Conservation (phyloP, 139 green algal genomes). For the Tetraselmis chui region DNA sequence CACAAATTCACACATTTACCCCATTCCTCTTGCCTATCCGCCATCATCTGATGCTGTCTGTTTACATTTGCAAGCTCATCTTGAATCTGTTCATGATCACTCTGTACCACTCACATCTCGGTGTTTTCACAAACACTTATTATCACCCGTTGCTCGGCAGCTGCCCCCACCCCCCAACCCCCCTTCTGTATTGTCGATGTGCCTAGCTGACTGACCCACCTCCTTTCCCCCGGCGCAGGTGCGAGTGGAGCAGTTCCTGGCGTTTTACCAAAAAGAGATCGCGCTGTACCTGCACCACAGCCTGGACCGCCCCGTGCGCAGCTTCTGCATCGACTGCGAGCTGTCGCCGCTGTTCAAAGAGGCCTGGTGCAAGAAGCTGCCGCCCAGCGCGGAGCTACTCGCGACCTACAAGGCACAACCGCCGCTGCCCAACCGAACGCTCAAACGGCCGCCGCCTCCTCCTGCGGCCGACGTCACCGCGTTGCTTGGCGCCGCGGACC, state of each 20-base stretch:
- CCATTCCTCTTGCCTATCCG: no score
- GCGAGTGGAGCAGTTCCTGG: conserved; percentile 35
- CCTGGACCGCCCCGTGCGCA: conserved; percentile 42
- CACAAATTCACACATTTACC: no score
- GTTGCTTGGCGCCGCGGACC: conserved; percentile 52
- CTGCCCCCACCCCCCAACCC: no score
- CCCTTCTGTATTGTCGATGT: no score
- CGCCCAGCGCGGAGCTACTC: conserved; percentile 51
- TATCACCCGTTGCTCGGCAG: no score
- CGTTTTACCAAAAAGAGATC: conserved; percentile 81
- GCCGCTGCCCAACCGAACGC: conserved; percentile 18
- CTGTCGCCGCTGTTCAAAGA: conserved; percentile 81
- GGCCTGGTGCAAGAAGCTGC: conserved; percentile 82
- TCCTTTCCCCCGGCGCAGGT: no score
- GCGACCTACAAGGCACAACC: conserved; percentile 51
- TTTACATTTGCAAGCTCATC: no score
- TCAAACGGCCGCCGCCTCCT: conserved; percentile 10
- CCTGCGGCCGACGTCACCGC: conserved; percentile 14
- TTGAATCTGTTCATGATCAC: no score
- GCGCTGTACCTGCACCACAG: conserved; percentile 35
- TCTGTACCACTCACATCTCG: no score
- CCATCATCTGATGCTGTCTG: no score
- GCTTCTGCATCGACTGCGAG: conserved; percentile 47
- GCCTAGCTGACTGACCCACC: no score
- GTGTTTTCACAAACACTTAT: no score